These are phyloP conservation scores for Fonsecaea pedrosoi DNA, from an alignment of 2,329 filamentous ascomycete species.

Conservation along the genomic window DNA sequence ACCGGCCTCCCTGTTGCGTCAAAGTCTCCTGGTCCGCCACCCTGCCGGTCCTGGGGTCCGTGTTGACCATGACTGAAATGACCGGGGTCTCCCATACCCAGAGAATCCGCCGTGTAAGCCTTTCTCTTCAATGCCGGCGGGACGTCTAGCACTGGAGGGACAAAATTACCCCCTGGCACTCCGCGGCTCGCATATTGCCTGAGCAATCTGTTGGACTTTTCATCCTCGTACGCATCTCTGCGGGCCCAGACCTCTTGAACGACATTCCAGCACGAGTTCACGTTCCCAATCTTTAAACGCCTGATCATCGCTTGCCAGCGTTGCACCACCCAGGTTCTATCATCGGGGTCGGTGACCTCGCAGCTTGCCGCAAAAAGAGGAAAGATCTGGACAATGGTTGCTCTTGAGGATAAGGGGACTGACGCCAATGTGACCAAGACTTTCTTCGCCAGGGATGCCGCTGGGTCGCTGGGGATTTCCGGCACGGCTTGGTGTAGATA, in stretches of 20 bases:
- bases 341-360: conserved; percentile 65
- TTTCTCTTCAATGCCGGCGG: conserved; percentile 35
- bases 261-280: conserved; percentile 70
- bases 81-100: conserved; percentile 11
- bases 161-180: conserved; percentile 30
- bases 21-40: conserved; percentile 8
- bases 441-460: conserved; percentile 65
- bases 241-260: conserved; percentile 71
- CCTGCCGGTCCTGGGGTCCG: conserved; percentile 8
- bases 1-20: conserved; percentile 19
- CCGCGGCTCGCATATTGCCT: conserved; percentile 56
- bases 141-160: conserved; percentile 32
- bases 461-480: conserved; percentile 66
- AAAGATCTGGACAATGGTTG: conserved; percentile 73
- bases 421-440: conserved; percentile 68
- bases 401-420: conserved; percentile 66
- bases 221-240: conserved; percentile 61
- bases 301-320: conserved; percentile 67
- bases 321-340: conserved; percentile 68
- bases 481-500: conserved; percentile 73
- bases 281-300: conserved; percentile 70
- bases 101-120: conserved; percentile 18
- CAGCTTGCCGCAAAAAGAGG: conserved; percentile 72
- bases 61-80: conserved; percentile 15
- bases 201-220: conserved; percentile 47